These are phyloP conservation scores for Sporothrix humicola DNA, from an alignment of 2,329 filamentous ascomycete species.

Conservation along the genomic window DNA sequence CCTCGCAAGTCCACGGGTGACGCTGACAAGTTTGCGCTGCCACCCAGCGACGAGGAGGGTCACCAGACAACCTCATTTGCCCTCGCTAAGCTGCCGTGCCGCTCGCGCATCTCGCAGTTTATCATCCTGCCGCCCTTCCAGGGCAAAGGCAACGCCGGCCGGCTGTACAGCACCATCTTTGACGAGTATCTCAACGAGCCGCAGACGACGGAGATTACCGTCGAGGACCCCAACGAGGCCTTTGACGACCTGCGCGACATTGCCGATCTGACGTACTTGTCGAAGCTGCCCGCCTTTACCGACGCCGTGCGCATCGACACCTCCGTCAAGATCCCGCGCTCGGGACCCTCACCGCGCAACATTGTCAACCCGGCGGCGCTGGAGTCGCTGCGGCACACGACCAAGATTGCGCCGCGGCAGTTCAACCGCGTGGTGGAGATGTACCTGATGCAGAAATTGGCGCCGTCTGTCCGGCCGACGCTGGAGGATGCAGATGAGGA, in stretches of 20 bases:
- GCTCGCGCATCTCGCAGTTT: slow-evolving; percentile 91
- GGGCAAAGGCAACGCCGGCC: slow-evolving; percentile 75
- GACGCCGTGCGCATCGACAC: slow-evolving; percentile 61
- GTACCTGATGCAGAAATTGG: slow-evolving; percentile 68
- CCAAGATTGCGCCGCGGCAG: slow-evolving; percentile 78
- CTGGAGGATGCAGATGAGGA: slow-evolving; percentile 49
- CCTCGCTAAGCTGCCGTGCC: slow-evolving; percentile 70
- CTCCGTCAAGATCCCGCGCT: slow-evolving; percentile 54
- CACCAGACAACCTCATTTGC: slow-evolving; percentile 40
- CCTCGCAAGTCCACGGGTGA: slow-evolving; percentile 41
- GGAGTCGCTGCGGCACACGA: slow-evolving; percentile 61
- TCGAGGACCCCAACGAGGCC: slow-evolving; percentile 90
- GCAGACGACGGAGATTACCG: slow-evolving; percentile 80
- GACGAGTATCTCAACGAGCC: slow-evolving; percentile 68
- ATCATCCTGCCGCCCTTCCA: slow-evolving; percentile 89
- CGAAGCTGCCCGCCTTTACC: slow-evolving; percentile 60
- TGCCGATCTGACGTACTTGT: slow-evolving; percentile 71
- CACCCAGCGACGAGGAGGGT: slow-evolving; percentile 34
- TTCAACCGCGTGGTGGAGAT: slow-evolving; percentile 78
- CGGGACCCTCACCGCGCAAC: slow-evolving; percentile 53
- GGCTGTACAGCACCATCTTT: slow-evolving; percentile 83
- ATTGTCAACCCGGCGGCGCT: slow-evolving; percentile 65
- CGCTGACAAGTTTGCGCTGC: slow-evolving; percentile 49
- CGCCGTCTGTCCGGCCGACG: slow-evolving; percentile 60
- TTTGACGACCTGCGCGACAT: slow-evolving; percentile 82